Evolutionary conservation across 345 rosid species (phyloP), one percentile per base, ranked within the genome.

Genomic region (Camelina sativa): DNA sequence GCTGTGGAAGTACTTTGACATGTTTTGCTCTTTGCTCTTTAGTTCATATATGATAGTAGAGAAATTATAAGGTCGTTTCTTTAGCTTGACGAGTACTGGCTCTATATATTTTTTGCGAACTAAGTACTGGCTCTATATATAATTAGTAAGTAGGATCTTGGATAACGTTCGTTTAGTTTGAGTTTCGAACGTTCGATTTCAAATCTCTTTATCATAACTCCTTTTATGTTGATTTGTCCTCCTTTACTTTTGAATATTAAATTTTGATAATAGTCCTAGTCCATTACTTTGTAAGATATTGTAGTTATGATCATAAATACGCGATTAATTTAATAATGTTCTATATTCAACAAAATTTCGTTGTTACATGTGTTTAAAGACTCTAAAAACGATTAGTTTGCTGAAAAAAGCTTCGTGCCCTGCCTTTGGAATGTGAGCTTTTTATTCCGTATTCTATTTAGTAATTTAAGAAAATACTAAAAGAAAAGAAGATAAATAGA

Each of bases 1-100:
- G 67, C 96, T 82, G 10, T 81, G 83, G 48, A 91, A 80, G 79
- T 89, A 93, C 19, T 71, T 76, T 41, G 74, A 44, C 73, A 67
- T 76, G 35, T 35, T 61, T 17, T 47, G 38, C 16, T 46, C 56
- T 65, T 47, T 51, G 35, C 11, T 68, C 34, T 56, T 56, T 25
- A 9, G 60, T 48, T 41, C 54, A 22, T 52, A 22, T 52, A 40
- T 3, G 43, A 40, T 40, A 40, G 13, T 40, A 40, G 13, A 40
- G 12, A 10, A 10, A 38, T 34, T 34, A 34, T 28, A 40, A 40
- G 43, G 43, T 40, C 43, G 43, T 40, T 53, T 41, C n/a, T 30
- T 54, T 64, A 13, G 64, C 70, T 64, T 54, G 46, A 63, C 8
- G 23, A 73, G 13, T 28, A 23, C 25, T 19, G 47, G 43, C 47